phyloP scores from a whole-genome alignment of 768 basidiomycete species.

The Lactarius tabidus region DNA sequence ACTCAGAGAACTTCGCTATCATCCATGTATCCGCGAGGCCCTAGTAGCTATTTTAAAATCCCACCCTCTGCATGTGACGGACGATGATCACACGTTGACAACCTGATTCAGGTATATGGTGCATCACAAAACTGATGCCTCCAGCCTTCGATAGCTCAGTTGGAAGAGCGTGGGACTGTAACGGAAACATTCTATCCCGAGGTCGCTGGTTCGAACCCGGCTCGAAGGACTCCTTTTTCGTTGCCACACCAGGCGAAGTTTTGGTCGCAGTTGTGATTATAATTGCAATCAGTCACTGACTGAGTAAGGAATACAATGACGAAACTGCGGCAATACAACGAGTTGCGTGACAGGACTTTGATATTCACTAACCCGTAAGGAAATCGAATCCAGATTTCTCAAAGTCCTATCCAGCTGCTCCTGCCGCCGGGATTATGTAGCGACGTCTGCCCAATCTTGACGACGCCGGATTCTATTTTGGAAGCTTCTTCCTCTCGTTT shows the following conservation, averaged over 20 bases:
- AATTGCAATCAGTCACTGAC: neutral
- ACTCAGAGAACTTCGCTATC: neutral
- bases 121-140: neutral
- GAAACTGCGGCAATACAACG: neutral
- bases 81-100: neutral
- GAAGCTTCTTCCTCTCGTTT: conserved; percentile 23
- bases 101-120: neutral
- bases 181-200: conserved; percentile 28
- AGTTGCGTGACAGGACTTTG: neutral
- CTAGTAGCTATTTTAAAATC: neutral
- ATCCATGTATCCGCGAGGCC: neutral
- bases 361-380: neutral
- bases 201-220: conserved; percentile 35
- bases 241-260: neutral
- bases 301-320: neutral
- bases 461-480: conserved; percentile 39
- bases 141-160: conserved; percentile 34
- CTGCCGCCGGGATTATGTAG: conserved; percentile 89
- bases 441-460: conserved; percentile 94
- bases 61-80: neutral
- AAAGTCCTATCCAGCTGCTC: conserved; percentile 91
- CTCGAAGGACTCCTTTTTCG: conserved; percentile 29
- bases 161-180: conserved; percentile 37
- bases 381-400: conserved; percentile 15
- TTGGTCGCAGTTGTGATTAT: neutral